These are phyloP conservation scores for Melampsora americana DNA, from an alignment of 1,284 basidiomycete genomes.

Conservation along the genomic window DNA sequence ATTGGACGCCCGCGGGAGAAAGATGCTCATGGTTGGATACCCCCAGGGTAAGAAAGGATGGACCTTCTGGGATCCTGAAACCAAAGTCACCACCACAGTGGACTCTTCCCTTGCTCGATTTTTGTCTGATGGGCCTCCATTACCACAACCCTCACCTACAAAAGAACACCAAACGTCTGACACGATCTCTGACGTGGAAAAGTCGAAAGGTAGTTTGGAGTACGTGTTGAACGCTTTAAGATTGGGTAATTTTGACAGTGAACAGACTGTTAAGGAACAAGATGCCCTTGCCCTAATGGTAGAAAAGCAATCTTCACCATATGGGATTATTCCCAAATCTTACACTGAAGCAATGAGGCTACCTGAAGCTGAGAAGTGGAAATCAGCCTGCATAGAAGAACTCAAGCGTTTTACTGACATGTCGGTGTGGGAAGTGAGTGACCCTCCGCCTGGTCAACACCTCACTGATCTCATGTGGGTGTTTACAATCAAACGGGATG, in stretches of 20 bases:
- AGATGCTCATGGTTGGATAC: not conserved
- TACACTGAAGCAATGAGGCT: no score
- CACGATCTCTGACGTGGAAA: not conserved
- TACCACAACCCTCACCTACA: not conserved
- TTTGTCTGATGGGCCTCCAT: not conserved
- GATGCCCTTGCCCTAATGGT: not conserved
- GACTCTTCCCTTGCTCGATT: not conserved
- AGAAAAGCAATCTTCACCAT: not conserved
- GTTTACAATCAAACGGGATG: no score
- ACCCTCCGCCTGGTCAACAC: no score
- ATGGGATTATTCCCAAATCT: not conserved
- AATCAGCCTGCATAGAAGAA: no score
- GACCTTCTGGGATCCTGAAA: constrained; percentile 7
- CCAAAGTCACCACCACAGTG: not conserved
- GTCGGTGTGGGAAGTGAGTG: no score
- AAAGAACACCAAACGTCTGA: no score
- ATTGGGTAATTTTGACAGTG: no score
- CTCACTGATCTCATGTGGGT: no score
- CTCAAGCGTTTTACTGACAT: no score
- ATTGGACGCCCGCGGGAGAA: not conserved
- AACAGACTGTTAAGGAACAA: not conserved
- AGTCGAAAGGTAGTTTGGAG: no score
- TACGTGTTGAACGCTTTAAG: no score
- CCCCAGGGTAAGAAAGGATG: not conserved
- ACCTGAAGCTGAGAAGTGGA: no score